Base-by-base conservation (phyloP, 2,329 filamentous ascomycete genomes). In the Calonectria naviculata region DNA sequence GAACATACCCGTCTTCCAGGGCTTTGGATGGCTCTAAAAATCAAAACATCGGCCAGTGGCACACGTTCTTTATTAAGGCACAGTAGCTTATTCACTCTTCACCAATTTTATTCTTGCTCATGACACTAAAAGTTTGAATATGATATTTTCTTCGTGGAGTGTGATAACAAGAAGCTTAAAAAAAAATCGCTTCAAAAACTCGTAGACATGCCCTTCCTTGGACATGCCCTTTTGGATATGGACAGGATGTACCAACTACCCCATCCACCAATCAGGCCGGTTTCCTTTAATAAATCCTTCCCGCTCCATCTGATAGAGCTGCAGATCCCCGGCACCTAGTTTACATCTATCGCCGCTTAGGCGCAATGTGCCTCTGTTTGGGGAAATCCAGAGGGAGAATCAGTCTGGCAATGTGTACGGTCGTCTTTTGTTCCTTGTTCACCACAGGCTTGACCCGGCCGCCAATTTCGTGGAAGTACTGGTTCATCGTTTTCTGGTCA, bases 301-400 rank as follows among this genome's bases (percentile, higher is more conserved):
- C 28, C 28, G 21, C 29, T 46, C 46, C 12, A 29, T 28, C 17
- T 15, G 24, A 15, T 29, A 19, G 38, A 41, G 38, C 10, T n/a
- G 26, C 26, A 10, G 26, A 29, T 56, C 19, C 46, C 7, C 36
- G 26, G 17, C 5, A 21, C n/a, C 8, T n/a, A n/a, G n/a, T n/a
- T n/a, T n/a, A n/a, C 12, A 29, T 34, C 46, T 75, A 78, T 58
- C 78, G 76, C 29, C 78, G 76, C 65, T 79, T 79, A 15, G 78
- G 78, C 15, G 75, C 78, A 65, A 83, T 81, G 28, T 80, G 78
- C 63, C 81, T 80, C 76, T 84, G 83, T 85, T 93, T 95, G 1
- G 96, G 97, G 81, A 98, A 98, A 70, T 92, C 89, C 56, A 98
- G 85, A 4, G 97, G 97, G 73, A 98, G 82, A 76, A 89, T 90